These are phyloP conservation scores for Ganoderma resinaceum DNA, from an alignment of 1,284 basidiomycete species.

Conservation along the genomic window DNA sequence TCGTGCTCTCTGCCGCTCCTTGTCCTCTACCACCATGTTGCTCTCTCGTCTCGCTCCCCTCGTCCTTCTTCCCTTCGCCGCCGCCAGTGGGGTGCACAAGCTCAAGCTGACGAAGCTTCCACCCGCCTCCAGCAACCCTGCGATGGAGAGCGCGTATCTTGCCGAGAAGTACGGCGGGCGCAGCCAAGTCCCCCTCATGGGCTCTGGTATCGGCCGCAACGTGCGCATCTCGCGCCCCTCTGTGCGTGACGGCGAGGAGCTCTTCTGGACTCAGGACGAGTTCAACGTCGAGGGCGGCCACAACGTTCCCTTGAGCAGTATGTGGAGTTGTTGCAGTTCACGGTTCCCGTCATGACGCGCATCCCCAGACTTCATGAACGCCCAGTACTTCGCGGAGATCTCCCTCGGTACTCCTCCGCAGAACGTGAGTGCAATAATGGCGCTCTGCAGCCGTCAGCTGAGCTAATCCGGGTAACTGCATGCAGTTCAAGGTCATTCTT, in stretches of 20 bases:
- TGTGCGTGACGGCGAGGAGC: slow-evolving; percentile 63
- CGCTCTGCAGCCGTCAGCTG: slow-evolving; percentile 9
- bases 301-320: slow-evolving; percentile 89
- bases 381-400: slow-evolving; percentile 96
- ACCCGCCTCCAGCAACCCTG: slow-evolving; percentile 63
- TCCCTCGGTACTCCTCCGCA: slow-evolving; percentile 84
- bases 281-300: slow-evolving; percentile 79
- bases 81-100: slow-evolving; percentile 77
- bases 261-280: slow-evolving; percentile 86
- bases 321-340: slow-evolving; percentile 42
- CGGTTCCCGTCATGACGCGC: neutral
- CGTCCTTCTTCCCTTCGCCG: slow-evolving; percentile 73
- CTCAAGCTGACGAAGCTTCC: slow-evolving; percentile 89
- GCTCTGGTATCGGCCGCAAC: slow-evolving; percentile 77
- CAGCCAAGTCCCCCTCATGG: slow-evolving; percentile 74
- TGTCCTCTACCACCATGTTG: slow-evolving; percentile 65
- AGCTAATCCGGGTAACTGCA: slow-evolving; percentile 35
- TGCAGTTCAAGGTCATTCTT: slow-evolving; percentile 84
- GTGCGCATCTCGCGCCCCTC: slow-evolving; percentile 52
- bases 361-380: slow-evolving; percentile 92
- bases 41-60: slow-evolving; percentile 63
- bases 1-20: slow-evolving; percentile 32
- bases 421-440: slow-evolving; percentile 50
- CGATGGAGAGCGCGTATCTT: slow-evolving; percentile 82
- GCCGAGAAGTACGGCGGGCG: slow-evolving; percentile 85